Conservation (phyloP, 2,329 filamentous ascomycete genomes). For the Chaetomium globosum region DNA sequence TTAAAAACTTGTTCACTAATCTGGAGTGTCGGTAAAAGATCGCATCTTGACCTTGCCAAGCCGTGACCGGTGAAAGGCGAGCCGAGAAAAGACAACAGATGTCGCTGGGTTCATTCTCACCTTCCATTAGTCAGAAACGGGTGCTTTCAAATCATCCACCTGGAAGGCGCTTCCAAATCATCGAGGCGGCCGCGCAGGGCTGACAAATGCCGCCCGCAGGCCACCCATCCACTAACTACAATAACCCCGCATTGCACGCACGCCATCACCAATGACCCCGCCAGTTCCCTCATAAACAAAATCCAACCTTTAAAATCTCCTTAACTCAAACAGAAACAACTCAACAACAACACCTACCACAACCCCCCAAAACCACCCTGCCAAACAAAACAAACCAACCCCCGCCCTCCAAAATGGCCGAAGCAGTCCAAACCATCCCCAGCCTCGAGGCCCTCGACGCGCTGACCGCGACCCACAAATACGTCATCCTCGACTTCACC, state of each 20-base stretch:
- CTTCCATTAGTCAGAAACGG: not conserved
- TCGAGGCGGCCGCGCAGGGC: not conserved
- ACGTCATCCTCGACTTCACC: conserved; percentile 54
- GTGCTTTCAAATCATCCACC: not conserved
- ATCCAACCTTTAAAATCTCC: not conserved
- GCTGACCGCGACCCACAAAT: conserved; percentile 46
- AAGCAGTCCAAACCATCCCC: conserved; percentile 19
- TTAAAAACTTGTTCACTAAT: not conserved
- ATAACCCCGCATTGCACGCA: conserved; percentile 1
- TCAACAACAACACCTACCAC: not conserved
- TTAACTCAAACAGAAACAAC: not conserved
- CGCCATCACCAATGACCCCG: conserved; percentile 2
- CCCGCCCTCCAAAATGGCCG: conserved; percentile 29
- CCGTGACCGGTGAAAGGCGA: not conserved
- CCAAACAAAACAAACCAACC: not conserved
- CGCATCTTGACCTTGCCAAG: not conserved
- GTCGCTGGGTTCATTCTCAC: not conserved
- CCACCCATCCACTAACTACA: no score
- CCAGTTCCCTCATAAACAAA: not conserved
- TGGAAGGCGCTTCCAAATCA: not conserved
- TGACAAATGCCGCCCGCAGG: not conserved
- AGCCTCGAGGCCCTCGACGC: conserved; percentile 41
- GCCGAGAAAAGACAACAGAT: not conserved
- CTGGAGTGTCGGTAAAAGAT: not conserved
- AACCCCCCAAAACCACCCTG: not conserved